Percentiles rank a stretch among this genome's conserved stretches.
These are phyloP conservation scores for Euryodendron excelsum DNA, from an alignment of 148 eudicot genomes.

Conservation along the genomic window DNA sequence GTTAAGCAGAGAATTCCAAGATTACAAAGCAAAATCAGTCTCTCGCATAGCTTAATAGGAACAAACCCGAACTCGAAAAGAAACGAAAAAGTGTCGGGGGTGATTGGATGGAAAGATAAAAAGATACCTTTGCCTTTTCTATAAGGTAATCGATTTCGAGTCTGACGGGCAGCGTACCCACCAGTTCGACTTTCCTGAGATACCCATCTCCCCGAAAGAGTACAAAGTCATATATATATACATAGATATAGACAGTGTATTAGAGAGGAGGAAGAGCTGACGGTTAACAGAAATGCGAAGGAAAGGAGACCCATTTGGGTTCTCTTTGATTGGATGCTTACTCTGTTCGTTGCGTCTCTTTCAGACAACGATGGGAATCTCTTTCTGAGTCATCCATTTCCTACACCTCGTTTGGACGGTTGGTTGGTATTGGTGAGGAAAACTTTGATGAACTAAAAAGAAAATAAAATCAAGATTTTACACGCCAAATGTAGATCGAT, in stretches of 20 bases:
- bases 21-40: background rate
- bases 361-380: constrained; percentile 14
- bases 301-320: constrained; percentile 12
- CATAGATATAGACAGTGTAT: background rate
- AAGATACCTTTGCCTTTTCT: constrained; percentile 19
- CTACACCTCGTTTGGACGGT: constrained; percentile 14
- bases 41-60: background rate
- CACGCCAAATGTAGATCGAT: too few relatives aligned
- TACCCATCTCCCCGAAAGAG: background rate
- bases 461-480: too few relatives aligned
- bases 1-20: background rate
- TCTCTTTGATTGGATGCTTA: constrained; percentile 1
- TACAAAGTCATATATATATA: background rate
- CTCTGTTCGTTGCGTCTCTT: constrained; percentile 1
- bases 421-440: background rate
- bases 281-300: constrained; percentile 19
- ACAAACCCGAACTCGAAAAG: background rate
- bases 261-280: background rate
- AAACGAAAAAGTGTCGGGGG: background rate
- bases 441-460: too few relatives aligned
- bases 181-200: background rate
- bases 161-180: background rate
- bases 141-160: constrained; percentile 13
- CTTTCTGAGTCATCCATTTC: constrained; percentile 10
- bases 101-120: background rate